phyloP scores from a whole-genome alignment of 2,329 filamentous ascomycete genomes.

The Aureobasidium vineae region DNA sequence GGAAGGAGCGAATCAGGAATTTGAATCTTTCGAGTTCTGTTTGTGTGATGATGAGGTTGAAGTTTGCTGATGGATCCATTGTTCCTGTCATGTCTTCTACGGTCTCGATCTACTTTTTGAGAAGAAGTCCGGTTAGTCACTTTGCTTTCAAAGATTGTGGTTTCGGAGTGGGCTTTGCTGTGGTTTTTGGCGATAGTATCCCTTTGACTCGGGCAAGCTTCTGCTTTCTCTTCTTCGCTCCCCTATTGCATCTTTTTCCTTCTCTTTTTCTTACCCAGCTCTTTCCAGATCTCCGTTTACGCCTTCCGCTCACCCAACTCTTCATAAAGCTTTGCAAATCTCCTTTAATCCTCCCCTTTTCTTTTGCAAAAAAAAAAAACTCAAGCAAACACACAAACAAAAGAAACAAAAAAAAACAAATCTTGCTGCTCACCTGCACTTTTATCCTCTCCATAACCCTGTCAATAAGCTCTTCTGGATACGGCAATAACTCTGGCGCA shows the following conservation, averaged over 20 bases:
- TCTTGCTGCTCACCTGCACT: conserved; percentile 30
- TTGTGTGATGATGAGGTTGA: conserved; percentile 90
- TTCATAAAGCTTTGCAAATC: too few species aligned
- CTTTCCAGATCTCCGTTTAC: neutral
- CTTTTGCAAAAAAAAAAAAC: too few species aligned
- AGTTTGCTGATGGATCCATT: conserved; percentile 88
- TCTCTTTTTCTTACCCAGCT: too few species aligned
- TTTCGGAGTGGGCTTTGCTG: neutral
- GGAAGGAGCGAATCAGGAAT: conserved; percentile 78
- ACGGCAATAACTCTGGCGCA: conserved; percentile 84
- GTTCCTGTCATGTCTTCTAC: conserved; percentile 67
- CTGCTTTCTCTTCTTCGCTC: neutral
- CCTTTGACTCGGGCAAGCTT: too few species aligned
- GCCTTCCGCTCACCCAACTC: too few species aligned
- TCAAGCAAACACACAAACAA: neutral
- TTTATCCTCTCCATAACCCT: conserved; percentile 60
- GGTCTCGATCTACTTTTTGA: conserved; percentile 45
- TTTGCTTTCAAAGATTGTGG: too few species aligned
- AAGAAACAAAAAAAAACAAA: neutral
- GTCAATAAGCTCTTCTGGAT: conserved; percentile 72
- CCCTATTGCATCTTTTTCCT: neutral
- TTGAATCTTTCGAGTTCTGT: conserved; percentile 95
- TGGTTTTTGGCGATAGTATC: too few species aligned
- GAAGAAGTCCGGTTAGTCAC: neutral
- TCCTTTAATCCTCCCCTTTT: neutral